A percentile compares a stretch with the other conserved stretches of the same genome.
Evolutionary conservation across 768 basidiomycete species (phyloP).

Genomic region (Collybia mongolica): DNA sequence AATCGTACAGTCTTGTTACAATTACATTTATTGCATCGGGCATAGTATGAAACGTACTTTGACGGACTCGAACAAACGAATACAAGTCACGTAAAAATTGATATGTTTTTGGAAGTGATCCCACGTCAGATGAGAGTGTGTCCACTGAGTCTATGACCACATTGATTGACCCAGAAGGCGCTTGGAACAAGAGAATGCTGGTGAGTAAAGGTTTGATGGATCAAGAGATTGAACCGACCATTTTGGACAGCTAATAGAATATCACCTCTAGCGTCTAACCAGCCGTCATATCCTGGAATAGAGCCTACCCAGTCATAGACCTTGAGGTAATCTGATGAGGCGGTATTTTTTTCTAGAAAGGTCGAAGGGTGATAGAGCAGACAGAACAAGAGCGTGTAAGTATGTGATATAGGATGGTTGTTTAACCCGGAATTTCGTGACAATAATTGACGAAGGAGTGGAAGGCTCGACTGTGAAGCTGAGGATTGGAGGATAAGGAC

Average conservation of each 20-base stretch:
- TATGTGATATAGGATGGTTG: slow-evolving; percentile 9
- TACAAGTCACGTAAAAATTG: slow-evolving; percentile 50
- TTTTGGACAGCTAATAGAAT: slow-evolving; percentile 42
- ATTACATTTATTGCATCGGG: slow-evolving; percentile 4
- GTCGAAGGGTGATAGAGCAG: slow-evolving; percentile 53
- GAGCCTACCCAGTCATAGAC: slow-evolving; percentile 48
- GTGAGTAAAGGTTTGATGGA: slow-evolving; percentile 5
- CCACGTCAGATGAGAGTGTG: slow-evolving; percentile 57
- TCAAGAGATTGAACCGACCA: slow-evolving; percentile 23
- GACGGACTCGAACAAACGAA: slow-evolving; percentile 39
- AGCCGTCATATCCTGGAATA: slow-evolving; percentile 51
- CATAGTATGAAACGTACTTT: slow-evolving; percentile 41
- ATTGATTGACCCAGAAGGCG: slow-evolving; percentile 45
- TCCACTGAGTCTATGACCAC: slow-evolving; percentile 76
- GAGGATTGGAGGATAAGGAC: slow-evolving; percentile 62
- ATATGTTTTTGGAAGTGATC: slow-evolving; percentile 52
- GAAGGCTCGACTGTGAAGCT: slow-evolving; percentile 52
- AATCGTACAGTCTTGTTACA: not conserved
- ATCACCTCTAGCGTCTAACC: slow-evolving; percentile 28
- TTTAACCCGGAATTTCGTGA: slow-evolving; percentile 16
- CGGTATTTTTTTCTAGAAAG: slow-evolving; percentile 25
- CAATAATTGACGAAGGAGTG: slow-evolving; percentile 51
- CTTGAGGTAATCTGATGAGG: slow-evolving; percentile 27
- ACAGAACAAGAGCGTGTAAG: slow-evolving; percentile 48
- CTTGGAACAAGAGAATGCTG: slow-evolving; percentile 8